Evolutionary conservation across 257 asterid genomes (phyloP), one percentile per base, ranked within the genome.

Genomic region (Solanum etuberosum): DNA sequence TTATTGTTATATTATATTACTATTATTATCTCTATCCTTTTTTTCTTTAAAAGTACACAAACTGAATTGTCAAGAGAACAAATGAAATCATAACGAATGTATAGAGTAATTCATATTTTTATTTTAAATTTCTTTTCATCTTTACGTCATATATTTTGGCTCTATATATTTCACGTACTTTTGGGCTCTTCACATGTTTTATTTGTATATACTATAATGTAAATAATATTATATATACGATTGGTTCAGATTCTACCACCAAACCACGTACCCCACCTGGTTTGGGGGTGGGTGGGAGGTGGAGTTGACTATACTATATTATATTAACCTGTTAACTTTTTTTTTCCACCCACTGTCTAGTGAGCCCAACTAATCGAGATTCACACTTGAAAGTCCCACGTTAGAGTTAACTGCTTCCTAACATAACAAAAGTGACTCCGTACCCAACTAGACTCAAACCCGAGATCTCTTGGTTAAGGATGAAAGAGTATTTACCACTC

Each of bases 381-480:
- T 48, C 20, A 48, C 8, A 0, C 3, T 0, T 0, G 3, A 2
- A 48, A 48, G 6, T 46, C 2, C 2, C 21, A 15, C 1, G 5
- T 48, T 48, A 0, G 3, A 18, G 57, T 5, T 0, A 48, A 48
- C 15, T 1, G 7, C 0, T 48, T 48, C 1, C 21, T 48, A 48
- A 48, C 0, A 48, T 48, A 48, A 48, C 0, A 48, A 48, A 48
- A 48, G 0, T 15, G 7, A 48, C 59, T 48, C 0, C 1, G 3
- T 0, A 48, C 3, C 0, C 8, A 48, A 5, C 0, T 48, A 48
- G 1, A 5, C 0, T 48, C 3, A 48, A 48, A 48, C 0, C 0
- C 0, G 0, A 48, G 0, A 48, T 0, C 0, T 5, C 59, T 48
- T 48, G 8, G 5, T 48, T 48, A 48, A 48, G 0, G 0, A 48